Evolutionary conservation across 441 rosid genomes (phyloP), one percentile per base, ranked within the genome.

Genomic region (Corymbia calophylla): DNA sequence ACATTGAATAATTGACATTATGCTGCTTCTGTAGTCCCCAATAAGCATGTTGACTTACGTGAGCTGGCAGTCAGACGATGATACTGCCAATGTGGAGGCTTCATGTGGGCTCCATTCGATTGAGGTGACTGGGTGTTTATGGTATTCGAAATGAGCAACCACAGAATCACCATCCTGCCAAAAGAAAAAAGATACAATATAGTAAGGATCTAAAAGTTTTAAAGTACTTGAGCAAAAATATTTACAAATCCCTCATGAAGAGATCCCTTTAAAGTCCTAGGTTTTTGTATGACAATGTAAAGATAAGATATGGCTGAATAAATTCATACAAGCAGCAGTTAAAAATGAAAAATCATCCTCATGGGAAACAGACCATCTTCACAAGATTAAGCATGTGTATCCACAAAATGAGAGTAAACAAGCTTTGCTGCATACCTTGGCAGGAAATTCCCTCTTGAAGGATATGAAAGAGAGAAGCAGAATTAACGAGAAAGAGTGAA

Each of bases 61-160:
- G 82, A 98, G 93, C 92, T 97, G 99, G 92, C 96, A 94, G 92
- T 98, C 99, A 5, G 96, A 89, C 16, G 99, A 98, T 85, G 99
- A 91, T 88, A 97, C 99, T 90, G 99, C 99, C 90, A 98, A 92
- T 23, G 95, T 94, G 32, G 99, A 98, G 58, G 97, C 94, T 92
- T 98, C 99, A 80, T 96, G 97, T 29, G 97, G 96, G 87, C 99
- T 96, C 99, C 99, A 98, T 89, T 98, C 98, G 18, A 97, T 96
- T 27, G 99, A 98, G n/a, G 99, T 98, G 60, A 98, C 91, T 0
- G 99, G 98, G 88, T 91, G 94, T 89, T 96, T 98, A 92, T 98
- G 99, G 55, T 98, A 96, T 87, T 94, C 94, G 87, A 98, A 98
- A 92, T 95, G 99, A 31, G 99, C 99, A 60, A 98, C 96, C 21